Evolutionary conservation across 2,329 filamentous ascomycete species (phyloP).

Genomic region (Ascochyta pisi): DNA sequence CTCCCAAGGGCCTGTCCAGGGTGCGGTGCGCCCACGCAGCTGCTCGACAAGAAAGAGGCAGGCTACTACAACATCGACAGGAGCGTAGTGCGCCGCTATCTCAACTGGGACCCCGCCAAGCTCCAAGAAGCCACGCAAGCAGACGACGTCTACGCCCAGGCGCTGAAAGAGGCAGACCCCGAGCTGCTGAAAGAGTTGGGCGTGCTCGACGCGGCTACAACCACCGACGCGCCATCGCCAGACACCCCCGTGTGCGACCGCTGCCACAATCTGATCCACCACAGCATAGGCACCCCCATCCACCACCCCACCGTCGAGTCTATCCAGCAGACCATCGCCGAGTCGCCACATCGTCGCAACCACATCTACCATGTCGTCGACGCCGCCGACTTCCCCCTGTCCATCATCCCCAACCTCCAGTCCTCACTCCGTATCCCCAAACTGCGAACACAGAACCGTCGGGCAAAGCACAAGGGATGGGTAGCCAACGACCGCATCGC

Average conservation of each 20-base stretch:
- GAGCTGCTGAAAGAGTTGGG: slow-evolving; percentile 41
- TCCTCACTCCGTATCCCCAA: slow-evolving; percentile 73
- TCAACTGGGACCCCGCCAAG: slow-evolving; percentile 36
- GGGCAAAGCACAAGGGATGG: slow-evolving; percentile 72
- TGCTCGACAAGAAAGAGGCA: slow-evolving; percentile 59
- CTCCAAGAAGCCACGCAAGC: slow-evolving; percentile 34
- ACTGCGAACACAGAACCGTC: slow-evolving; percentile 79
- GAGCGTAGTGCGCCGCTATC: slow-evolving; percentile 54
- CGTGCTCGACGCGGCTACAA: slow-evolving; percentile 26
- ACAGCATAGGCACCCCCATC: slow-evolving; percentile 74
- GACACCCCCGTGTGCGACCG: slow-evolving; percentile 76
- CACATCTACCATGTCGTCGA: slow-evolving; percentile 96
- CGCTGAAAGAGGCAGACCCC: slow-evolving; percentile 40
- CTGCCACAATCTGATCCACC: slow-evolving; percentile 82
- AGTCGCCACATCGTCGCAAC: slow-evolving; percentile 89
- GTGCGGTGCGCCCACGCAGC: slow-evolving; percentile 68
- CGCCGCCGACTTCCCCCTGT: slow-evolving; percentile 96
- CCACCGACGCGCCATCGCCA: slow-evolving; percentile 24
- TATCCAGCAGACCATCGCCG: slow-evolving; percentile 81
- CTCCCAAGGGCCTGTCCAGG: slow-evolving; percentile 66
- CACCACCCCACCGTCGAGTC: slow-evolving; percentile 81
- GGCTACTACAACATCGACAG: slow-evolving; percentile 64
- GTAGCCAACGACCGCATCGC: slow-evolving; percentile 68
- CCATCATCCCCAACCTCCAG: slow-evolving; percentile 79
- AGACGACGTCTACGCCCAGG: slow-evolving; percentile 48